Percentiles rank a stretch among this genome's conserved stretches.
These are phyloP conservation scores for Dactylellina sp. DNA, from an alignment of 2,329 filamentous ascomycete species.

Conservation along the genomic window DNA sequence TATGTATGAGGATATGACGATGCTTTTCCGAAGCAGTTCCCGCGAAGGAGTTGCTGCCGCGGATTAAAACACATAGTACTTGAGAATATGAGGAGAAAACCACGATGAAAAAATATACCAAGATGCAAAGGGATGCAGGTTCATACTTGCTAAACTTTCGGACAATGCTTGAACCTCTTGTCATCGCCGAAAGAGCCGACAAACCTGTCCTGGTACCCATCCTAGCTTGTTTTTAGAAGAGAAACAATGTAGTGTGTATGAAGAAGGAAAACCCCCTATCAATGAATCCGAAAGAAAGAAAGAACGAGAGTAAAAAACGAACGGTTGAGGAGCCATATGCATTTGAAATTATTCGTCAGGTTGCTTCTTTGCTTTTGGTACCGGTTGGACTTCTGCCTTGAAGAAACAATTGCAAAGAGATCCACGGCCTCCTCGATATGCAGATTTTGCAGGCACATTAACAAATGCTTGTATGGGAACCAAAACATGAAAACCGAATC, in stretches of 20 bases:
- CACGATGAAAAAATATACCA: conserved; percentile 46
- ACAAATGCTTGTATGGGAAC: conserved; percentile 30
- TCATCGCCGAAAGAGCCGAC: conserved; percentile 57
- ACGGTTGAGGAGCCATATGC: conserved; percentile 20
- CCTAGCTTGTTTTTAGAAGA: conserved; percentile 37
- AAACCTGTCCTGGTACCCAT: conserved; percentile 54
- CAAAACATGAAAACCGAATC: conserved; percentile 2
- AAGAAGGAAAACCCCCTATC: conserved; percentile 1
- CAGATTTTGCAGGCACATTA: conserved; percentile 26
- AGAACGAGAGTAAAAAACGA: conserved; percentile 19
- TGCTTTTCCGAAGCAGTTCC: conserved; percentile 9
- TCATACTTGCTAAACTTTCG: conserved; percentile 50
- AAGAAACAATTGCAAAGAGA: conserved; percentile 18
- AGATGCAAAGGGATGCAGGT: conserved; percentile 50
- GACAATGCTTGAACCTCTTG: conserved; percentile 57
- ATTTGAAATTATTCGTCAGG: conserved; percentile 33
- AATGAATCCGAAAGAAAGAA: conserved; percentile 7
- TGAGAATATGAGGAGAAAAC: conserved; percentile 11
- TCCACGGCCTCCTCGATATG: conserved; percentile 8
- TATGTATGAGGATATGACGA: conserved; percentile 9
- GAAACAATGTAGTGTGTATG: neutral
- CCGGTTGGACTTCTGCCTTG: conserved; percentile 3
- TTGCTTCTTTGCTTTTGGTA: conserved; percentile 21
- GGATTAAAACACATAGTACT: conserved; percentile 18
- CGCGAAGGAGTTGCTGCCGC: neutral